Evolutionary conservation across 1,284 basidiomycete genomes (phyloP).

Genomic region (Exobasidium cylindrosporum): DNA sequence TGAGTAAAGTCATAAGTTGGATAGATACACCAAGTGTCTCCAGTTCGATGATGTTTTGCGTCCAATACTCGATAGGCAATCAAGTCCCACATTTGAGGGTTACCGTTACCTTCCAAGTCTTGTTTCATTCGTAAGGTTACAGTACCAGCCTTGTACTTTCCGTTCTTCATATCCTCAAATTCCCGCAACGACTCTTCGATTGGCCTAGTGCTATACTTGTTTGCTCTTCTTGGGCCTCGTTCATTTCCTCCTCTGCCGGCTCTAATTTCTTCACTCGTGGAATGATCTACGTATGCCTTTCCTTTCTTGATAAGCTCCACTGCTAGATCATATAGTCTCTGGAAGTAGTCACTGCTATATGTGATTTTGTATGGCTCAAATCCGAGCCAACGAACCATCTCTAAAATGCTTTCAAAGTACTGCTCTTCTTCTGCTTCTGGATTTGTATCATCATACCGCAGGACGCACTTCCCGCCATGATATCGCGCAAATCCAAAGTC

Average conservation of each 20-base stretch:
- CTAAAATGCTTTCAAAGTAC: constrained; percentile 94
- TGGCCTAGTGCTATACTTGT: constrained; percentile 78
- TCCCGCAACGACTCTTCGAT: constrained; percentile 79
- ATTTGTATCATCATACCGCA: constrained; percentile 97
- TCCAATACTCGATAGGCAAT: constrained; percentile 92
- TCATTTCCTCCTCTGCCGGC: constrained; percentile 78
- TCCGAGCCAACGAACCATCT: constrained; percentile 93
- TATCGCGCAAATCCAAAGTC: constrained; percentile 96
- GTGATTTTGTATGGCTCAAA: constrained; percentile 99
- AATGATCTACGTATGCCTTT: constrained; percentile 93
- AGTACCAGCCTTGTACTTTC: constrained; percentile 83
- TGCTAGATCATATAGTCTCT: constrained; percentile 80
- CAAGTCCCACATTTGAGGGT: constrained; percentile 99
- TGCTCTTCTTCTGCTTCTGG: constrained; percentile 93
- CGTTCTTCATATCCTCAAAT: constrained; percentile 89
- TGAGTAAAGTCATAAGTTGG: constrained; percentile 99
- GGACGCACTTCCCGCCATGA: constrained; percentile 83
- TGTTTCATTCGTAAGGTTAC: constrained; percentile 97
- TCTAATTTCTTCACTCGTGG: constrained; percentile 90
- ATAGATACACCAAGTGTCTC: constrained; percentile 79
- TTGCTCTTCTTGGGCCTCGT: constrained; percentile 79
- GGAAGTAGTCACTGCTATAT: constrained; percentile 97
- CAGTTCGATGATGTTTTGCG: constrained; percentile 88
- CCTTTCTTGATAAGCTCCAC: constrained; percentile 85
- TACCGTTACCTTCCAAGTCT: constrained; percentile 77